Evolutionary conservation across 805 yeast genomes (phyloP).

Genomic region (Kuraishia piskuri): DNA sequence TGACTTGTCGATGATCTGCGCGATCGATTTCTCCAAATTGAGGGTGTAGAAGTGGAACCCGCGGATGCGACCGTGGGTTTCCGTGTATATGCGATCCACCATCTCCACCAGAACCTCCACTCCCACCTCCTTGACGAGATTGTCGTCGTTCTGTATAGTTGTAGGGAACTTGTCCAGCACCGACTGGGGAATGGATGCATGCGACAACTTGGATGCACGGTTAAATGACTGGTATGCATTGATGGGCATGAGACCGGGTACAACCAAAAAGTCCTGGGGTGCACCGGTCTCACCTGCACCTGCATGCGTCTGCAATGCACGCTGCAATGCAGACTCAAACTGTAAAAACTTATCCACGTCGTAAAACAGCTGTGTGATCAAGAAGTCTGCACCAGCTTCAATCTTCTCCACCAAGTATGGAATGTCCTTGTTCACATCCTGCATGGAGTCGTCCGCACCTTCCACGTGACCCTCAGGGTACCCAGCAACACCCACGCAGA

Average conservation of each 20-base stretch:
- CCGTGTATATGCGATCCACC: slow-evolving; percentile 43
- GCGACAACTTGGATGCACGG: slow-evolving; percentile 83
- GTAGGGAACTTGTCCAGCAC: slow-evolving; percentile 48
- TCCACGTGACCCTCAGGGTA: slow-evolving; percentile 98
- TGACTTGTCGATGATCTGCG: slow-evolving; percentile 67
- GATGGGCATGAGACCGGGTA: slow-evolving; percentile 91
- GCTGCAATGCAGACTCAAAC: slow-evolving; percentile 45
- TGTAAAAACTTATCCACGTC: slow-evolving; percentile 70
- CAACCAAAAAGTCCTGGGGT: slow-evolving; percentile 40
- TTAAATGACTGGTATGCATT: slow-evolving; percentile 76
- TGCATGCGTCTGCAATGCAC: slow-evolving; percentile 17
- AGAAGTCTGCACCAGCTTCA: slow-evolving; percentile 90
- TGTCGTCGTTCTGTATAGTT: slow-evolving; percentile 60
- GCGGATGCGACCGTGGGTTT: slow-evolving; percentile 49
- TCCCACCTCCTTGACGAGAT: slow-evolving; percentile 73
- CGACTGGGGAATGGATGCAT: slow-evolving; percentile 66
- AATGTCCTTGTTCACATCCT: slow-evolving; percentile 60
- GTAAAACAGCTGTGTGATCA: slow-evolving; percentile 85
- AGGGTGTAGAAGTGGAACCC: slow-evolving; percentile 92
- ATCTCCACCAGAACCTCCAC: slow-evolving; percentile 64
- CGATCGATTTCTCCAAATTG: slow-evolving; percentile 87
- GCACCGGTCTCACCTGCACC: slow-evolving; percentile 18
- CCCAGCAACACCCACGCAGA: slow-evolving; percentile 95
- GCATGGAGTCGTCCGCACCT: slow-evolving; percentile 60
- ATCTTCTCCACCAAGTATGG: slow-evolving; percentile 79